A percentile compares a stretch with the other conserved stretches of the same genome.
These are phyloP conservation scores for Zygoascus sp. DNA, from an alignment of 1,139 yeast genomes.

Conservation along the genomic window DNA sequence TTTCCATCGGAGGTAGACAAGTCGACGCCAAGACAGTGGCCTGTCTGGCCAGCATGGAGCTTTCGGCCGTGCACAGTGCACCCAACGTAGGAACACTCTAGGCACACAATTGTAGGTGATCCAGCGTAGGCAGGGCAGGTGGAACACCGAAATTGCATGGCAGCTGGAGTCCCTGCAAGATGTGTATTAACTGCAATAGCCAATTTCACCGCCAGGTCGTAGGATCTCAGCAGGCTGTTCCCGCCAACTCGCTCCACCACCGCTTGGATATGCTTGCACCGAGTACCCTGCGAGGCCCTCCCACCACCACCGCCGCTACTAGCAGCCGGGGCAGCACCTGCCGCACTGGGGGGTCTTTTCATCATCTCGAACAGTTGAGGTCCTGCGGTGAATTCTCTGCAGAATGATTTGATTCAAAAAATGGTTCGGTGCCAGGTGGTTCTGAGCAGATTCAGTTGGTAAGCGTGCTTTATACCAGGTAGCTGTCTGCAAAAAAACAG, in stretches of 20 bases:
- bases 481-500: too few relatives aligned
- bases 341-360: conserved; percentile 1
- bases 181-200: not conserved
- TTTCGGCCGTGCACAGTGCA: conserved; percentile 61
- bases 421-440: too few relatives aligned
- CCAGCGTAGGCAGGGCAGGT: conserved; percentile 5
- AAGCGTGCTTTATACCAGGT: too few relatives aligned
- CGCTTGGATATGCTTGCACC: conserved; percentile 8
- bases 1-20: conserved; percentile 25
- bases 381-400: too few relatives aligned
- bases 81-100: conserved; percentile 81
- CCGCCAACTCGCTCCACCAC: conserved; percentile 5
- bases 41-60: conserved; percentile 54
- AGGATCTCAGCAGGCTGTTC: not conserved
- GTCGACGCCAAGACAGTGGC: conserved; percentile 64
- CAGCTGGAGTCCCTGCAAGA: not conserved
- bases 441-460: too few relatives aligned
- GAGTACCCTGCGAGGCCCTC: not conserved
- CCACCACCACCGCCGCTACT: not conserved
- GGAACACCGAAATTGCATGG: conserved; percentile 1
- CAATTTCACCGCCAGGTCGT: conserved; percentile 5
- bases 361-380: not conserved
- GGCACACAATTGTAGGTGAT: conserved; percentile 47
- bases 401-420: too few relatives aligned
- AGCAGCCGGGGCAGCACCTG: not conserved